Percentiles rank a stretch among this genome's conserved stretches.
These are phyloP conservation scores for Mycena metata DNA, from an alignment of 768 basidiomycete species.

Conservation along the genomic window DNA sequence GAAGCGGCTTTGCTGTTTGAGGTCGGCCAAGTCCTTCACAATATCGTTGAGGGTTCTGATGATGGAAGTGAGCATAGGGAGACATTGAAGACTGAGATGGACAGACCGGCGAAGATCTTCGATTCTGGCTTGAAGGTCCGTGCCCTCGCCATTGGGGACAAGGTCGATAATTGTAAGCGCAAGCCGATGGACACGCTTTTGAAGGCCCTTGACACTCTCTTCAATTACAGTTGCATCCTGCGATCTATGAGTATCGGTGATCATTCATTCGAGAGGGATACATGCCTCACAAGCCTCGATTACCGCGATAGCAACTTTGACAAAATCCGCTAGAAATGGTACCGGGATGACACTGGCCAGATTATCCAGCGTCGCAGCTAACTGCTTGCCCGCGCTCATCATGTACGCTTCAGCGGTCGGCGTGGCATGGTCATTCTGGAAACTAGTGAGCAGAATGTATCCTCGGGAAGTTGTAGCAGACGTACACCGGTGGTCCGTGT, in stretches of 20 bases:
- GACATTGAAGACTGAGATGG: not conserved
- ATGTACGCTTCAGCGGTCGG: constrained; percentile 7
- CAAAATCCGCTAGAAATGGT: constrained; percentile 12
- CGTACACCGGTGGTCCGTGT: not conserved
- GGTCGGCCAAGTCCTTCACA: constrained; percentile 5
- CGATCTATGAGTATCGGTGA: not conserved
- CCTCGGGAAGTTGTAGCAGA: not conserved
- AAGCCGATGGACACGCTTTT: constrained; percentile 1
- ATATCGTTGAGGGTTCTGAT: constrained; percentile 16
- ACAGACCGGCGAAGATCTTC: constrained; percentile 12
- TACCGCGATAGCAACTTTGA: constrained; percentile 22
- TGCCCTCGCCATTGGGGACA: not conserved
- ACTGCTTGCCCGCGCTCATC: constrained; percentile 7
- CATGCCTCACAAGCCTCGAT: constrained; percentile 18
- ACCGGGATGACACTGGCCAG: constrained; percentile 6
- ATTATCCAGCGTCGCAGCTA: constrained; percentile 2
- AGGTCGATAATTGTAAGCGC: constrained; percentile 7
- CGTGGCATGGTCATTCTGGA: not conserved
- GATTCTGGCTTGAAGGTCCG: constrained; percentile 12
- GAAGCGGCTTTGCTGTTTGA: constrained; percentile 10
- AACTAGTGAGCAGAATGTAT: not conserved
- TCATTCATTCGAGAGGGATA: not conserved
- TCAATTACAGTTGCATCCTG: constrained; percentile 15
- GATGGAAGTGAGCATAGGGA: not conserved
- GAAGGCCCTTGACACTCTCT: constrained; percentile 14